phyloP scores from a whole-genome alignment of 2,329 filamentous ascomycete species.

The Aspergillus quadrilineatus region DNA sequence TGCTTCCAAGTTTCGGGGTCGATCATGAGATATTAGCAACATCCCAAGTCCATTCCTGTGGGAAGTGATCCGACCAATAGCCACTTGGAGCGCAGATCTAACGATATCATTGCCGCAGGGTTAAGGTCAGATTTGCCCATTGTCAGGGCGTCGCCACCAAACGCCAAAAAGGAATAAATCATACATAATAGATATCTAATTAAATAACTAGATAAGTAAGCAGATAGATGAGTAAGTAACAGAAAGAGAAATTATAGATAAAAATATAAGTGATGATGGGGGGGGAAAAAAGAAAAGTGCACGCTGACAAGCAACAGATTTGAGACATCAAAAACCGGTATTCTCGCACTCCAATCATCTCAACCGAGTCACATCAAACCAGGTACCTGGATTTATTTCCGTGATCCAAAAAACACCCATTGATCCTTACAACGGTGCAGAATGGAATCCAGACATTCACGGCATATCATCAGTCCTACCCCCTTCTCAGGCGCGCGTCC shows the following conservation, averaged over 20 bases:
- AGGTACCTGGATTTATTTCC: neutral
- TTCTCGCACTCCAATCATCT: neutral
- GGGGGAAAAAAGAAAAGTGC: too few species aligned
- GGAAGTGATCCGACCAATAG: neutral
- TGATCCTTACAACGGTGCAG: neutral
- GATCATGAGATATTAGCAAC: too few species aligned
- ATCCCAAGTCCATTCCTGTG: too few species aligned
- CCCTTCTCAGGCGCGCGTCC: too few species aligned
- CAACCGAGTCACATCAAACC: neutral
- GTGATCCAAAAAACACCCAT: neutral
- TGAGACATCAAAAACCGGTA: neutral
- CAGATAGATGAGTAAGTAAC: too few species aligned
- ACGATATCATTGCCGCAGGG: neutral
- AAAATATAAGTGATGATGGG: too few species aligned
- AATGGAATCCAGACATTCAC: neutral
- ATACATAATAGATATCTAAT: too few species aligned
- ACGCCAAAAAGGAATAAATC: too few species aligned
- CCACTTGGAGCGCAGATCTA: neutral
- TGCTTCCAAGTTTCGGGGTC: neutral
- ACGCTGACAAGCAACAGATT: neutral
- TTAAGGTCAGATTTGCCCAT: neutral
- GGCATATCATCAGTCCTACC: conserved; percentile 6
- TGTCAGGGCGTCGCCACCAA: too few species aligned
- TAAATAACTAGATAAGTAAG: too few species aligned
- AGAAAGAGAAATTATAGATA: too few species aligned